Conservation (phyloP, 805 yeast species). For the Candida nitratophila region DNA sequence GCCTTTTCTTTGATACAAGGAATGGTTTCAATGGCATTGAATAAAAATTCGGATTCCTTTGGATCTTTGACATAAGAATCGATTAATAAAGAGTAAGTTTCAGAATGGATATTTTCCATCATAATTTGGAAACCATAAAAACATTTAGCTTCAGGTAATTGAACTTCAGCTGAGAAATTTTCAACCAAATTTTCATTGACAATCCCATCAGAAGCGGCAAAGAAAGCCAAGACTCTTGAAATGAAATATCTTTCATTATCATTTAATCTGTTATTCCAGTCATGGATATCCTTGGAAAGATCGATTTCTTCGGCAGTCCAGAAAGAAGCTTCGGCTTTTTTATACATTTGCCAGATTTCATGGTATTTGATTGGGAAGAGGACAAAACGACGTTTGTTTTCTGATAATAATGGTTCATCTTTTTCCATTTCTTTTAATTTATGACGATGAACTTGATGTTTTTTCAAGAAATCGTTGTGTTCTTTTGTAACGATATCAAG, state of each 20-base stretch:
- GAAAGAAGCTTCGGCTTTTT: conserved; percentile 98
- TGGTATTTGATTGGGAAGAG: conserved; percentile 94
- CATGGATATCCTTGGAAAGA: conserved; percentile 81
- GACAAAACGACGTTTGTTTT: conserved; percentile 85
- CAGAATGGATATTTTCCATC: conserved; percentile 99
- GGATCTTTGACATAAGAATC: conserved; percentile 97
- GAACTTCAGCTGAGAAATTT: conserved; percentile 96
- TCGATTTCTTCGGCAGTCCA: conserved; percentile 99
- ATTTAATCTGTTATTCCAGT: conserved; percentile 86
- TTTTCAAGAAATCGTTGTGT: conserved; percentile 51
- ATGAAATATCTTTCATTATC: conserved; percentile 91
- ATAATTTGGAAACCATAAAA: conserved; percentile 98
- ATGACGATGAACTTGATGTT: conserved; percentile 68
- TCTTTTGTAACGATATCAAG: conserved; percentile 21
- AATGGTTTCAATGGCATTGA: conserved; percentile 93
- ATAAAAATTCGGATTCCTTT: conserved; percentile 80
- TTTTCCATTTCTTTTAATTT: conserved; percentile 66
- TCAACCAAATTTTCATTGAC: conserved; percentile 97
- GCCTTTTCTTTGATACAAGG: conserved; percentile 97
- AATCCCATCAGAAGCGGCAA: conserved; percentile 98
- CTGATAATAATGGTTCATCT: conserved; percentile 82
- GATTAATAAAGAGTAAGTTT: conserved; percentile 89
- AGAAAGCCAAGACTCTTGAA: conserved; percentile 91
- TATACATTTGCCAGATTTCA: conserved; percentile 98
- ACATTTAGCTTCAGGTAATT: conserved; percentile 95